Evolutionary conservation across 805 yeast genomes (phyloP).

Genomic region (Hyphopichia homilentoma): DNA sequence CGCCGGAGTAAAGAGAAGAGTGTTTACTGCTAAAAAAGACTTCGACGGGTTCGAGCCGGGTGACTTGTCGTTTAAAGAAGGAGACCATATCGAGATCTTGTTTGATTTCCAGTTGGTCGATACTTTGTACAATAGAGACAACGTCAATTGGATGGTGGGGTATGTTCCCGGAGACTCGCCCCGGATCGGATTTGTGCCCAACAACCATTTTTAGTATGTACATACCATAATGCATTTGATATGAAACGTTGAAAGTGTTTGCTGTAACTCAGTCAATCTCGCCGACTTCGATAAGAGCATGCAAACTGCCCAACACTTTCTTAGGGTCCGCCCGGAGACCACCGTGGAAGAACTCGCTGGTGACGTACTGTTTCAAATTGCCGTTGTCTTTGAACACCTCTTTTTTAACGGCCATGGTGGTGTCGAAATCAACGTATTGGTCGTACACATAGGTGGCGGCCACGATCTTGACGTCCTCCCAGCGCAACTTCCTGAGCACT

Average conservation of each 20-base stretch:
- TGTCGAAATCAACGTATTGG: constrained; percentile 48
- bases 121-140: constrained; percentile 14
- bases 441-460: constrained; percentile 49
- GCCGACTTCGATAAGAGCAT: constrained; percentile 31
- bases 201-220: constrained; percentile 14
- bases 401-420: constrained; percentile 34
- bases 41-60: constrained; percentile 34
- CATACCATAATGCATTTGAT: background rate
- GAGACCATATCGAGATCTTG: constrained; percentile 30
- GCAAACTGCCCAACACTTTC: constrained; percentile 36
- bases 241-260: too few relatives aligned
- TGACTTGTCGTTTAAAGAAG: constrained; percentile 32
- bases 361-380: constrained; percentile 40
- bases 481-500: constrained; percentile 23
- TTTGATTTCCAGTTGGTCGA: constrained; percentile 25
- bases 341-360: constrained; percentile 49
- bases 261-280: constrained; percentile 39
- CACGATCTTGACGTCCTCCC: constrained; percentile 40
- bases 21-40: constrained; percentile 15
- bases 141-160: constrained; percentile 34
- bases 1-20: constrained; percentile 1
- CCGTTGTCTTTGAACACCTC: constrained; percentile 22
- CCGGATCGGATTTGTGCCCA: constrained; percentile 38
- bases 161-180: constrained; percentile 9
- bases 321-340: constrained; percentile 44